phyloP scores from a whole-genome alignment of 305 asterid species.

The Euphrasia arctica region DNA sequence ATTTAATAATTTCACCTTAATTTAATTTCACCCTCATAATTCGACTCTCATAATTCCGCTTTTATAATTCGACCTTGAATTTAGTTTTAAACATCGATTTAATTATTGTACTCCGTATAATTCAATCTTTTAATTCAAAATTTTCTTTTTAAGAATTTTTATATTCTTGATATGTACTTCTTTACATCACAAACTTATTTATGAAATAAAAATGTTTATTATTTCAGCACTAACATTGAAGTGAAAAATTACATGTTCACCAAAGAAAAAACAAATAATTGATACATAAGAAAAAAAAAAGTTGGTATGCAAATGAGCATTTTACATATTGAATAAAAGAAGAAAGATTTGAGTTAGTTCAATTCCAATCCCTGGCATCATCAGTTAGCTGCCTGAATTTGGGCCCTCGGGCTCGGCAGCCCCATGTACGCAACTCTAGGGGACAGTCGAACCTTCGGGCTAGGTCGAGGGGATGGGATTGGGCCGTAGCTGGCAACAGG shows the following conservation, averaged over 20 bases:
- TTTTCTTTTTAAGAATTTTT: too few relatives aligned
- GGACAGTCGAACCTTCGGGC: constrained; percentile 76
- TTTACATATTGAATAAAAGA: constrained; percentile 40
- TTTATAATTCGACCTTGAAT: too few relatives aligned
- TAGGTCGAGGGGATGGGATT: constrained; percentile 92
- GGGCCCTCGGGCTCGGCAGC: constrained; percentile 83
- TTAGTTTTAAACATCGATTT: too few relatives aligned
- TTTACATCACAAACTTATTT: too few relatives aligned
- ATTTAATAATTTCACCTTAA: too few relatives aligned
- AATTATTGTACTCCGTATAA: too few relatives aligned
- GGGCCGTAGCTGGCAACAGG: constrained; percentile 59
- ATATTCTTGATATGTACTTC: too few relatives aligned
- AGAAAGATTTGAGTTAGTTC: constrained; percentile 32
- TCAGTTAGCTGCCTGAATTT: constrained; percentile 47
- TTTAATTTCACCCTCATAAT: too few relatives aligned
- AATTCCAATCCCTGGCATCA: not conserved
- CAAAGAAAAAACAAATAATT: not conserved
- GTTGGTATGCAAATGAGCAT: constrained; percentile 39
- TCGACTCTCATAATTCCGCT: too few relatives aligned
- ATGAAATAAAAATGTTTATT: not conserved
- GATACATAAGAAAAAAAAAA: constrained; percentile 18
- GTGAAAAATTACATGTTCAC: not conserved
- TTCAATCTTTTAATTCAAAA: too few relatives aligned
- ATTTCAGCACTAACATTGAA: not conserved
- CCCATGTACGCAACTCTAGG: constrained; percentile 88